Conservation (phyloP, 495 filamentous ascomycete species). For the Neurospora tetraspora region DNA sequence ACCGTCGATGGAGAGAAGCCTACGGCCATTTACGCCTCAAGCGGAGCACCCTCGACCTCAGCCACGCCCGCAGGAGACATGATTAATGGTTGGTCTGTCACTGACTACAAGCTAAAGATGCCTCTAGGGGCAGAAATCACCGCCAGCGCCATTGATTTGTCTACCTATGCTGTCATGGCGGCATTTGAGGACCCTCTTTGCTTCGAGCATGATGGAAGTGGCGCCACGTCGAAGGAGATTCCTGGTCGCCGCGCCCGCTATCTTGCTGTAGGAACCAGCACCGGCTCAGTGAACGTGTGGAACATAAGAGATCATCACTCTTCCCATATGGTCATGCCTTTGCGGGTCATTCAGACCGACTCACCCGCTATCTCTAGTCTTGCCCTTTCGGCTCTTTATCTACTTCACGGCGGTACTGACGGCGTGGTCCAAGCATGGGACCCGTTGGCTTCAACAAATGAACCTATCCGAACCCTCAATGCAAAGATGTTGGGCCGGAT, state of each 20-base stretch:
- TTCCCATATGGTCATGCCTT: slow-evolving; percentile 44
- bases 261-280: slow-evolving; percentile 69
- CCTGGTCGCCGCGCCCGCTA: slow-evolving; percentile 80
- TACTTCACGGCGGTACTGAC: slow-evolving; percentile 91
- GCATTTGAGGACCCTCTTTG: slow-evolving; percentile 63
- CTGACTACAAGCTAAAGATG: slow-evolving; percentile 22
- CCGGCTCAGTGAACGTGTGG: slow-evolving; percentile 74
- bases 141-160: slow-evolving; percentile 64
- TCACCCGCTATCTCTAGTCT: slow-evolving; percentile 81
- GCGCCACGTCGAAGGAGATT: slow-evolving; percentile 36
- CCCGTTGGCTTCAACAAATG: slow-evolving; percentile 68
- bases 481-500: slow-evolving; percentile 78
- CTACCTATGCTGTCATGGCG: slow-evolving; percentile 57
- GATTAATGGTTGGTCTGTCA: slow-evolving; percentile 19
- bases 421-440: slow-evolving; percentile 97
- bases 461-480: slow-evolving; percentile 80
- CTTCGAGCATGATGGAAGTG: slow-evolving; percentile 11
- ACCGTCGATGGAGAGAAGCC: background rate
- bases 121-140: slow-evolving; percentile 43
- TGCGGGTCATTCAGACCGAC: slow-evolving; percentile 80
- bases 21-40: background rate
- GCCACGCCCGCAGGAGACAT: background rate
- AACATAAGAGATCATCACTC: slow-evolving; percentile 58
- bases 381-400: slow-evolving; percentile 75
- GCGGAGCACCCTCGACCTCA: background rate